Evolutionary conservation across 371 early-diverging fungal species (phyloP), one percentile per base, ranked within the genome.

Genomic region (Zychaea mexicana): DNA sequence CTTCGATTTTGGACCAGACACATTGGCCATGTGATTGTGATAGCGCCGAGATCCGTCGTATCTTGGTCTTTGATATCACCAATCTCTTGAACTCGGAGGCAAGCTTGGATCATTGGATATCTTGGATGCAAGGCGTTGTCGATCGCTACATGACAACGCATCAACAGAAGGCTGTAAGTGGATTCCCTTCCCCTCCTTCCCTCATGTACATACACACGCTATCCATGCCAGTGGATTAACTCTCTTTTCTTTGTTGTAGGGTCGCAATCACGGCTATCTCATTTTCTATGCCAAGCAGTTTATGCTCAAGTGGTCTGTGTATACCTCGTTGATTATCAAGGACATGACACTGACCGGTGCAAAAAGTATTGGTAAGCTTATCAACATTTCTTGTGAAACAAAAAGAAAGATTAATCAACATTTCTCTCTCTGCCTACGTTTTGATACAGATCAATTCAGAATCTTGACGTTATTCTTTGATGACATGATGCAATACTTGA

Each of bases 21-120:
- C 58, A 73, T 17, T 87, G 85, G 86, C 71, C 85, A 17, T 80
- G 82, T 60, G 83, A 82, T 56, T 86, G 87, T 58, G 69, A 74
- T 12, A 64, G 61, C 7, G 53, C 38, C 2, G 76, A 82, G 24
- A 61, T 87, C 21, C 64, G 67, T 56, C 60, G 68, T 52, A 72
- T 72, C 4, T 13, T 42, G 42, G 67, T 71, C 24, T 55, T 67
- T 3, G 78, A 81, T 30, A 42, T 87, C 26, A 60, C 64, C 36
- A 42, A 74, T 10, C 54, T 85, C 12, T 68, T 87, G 3, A 63
- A 49, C 5, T 28, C 61, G 0, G 69, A 68, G 31, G 39, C 61
- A 3, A 59, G 56, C 24, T 49, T 86, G n/a, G 77, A 79, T 6
- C 66, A 71, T 10, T 87, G 84, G 84, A 81, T 81, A 61, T 30